A percentile compares a stretch with the other conserved stretches of the same genome.
These are phyloP conservation scores for Russula abietina DNA, from an alignment of 768 basidiomycete species.

Conservation along the genomic window DNA sequence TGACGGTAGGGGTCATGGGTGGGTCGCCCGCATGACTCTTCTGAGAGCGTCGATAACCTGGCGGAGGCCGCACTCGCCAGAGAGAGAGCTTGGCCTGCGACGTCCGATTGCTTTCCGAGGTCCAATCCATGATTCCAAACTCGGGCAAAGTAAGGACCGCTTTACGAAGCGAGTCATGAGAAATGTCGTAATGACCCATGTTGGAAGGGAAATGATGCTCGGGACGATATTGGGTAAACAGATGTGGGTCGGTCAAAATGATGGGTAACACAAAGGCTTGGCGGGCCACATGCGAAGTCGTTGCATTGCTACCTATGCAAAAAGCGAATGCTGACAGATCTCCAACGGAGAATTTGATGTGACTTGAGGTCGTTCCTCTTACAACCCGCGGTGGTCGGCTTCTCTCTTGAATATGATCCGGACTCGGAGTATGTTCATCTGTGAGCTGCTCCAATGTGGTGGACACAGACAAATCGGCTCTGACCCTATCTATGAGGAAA, in stretches of 20 bases:
- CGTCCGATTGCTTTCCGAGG: slow-evolving; percentile 35
- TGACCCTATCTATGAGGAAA: slow-evolving; percentile 29
- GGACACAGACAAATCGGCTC: slow-evolving; percentile 20
- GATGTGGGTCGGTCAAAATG: slow-evolving; percentile 65
- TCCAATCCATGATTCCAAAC: slow-evolving; percentile 63
- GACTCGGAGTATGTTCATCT: slow-evolving; percentile 5
- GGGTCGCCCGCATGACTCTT: background rate
- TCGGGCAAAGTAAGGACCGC: slow-evolving; percentile 37
- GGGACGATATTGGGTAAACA: slow-evolving; percentile 50
- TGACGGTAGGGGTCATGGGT: background rate
- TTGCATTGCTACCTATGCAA: slow-evolving; percentile 26
- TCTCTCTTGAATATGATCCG: background rate
- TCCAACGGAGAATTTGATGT: slow-evolving; percentile 31
- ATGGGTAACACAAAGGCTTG: slow-evolving; percentile 51
- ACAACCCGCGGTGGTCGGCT: slow-evolving; percentile 8
- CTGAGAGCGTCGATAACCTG: slow-evolving; percentile 9
- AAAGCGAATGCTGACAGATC: slow-evolving; percentile 60
- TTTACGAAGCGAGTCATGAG: slow-evolving; percentile 1
- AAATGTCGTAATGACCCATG: slow-evolving; percentile 2
- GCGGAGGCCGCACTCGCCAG: slow-evolving; percentile 49
- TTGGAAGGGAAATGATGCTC: slow-evolving; percentile 39
- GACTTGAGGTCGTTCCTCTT: slow-evolving; percentile 14
- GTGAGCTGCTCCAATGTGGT: slow-evolving; percentile 14
- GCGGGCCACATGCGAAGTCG: background rate
- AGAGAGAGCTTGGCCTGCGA: slow-evolving; percentile 50